A percentile compares a stretch with the other conserved stretches of the same genome.
Evolutionary conservation across 148 eudicot species (phyloP).

Genomic region (Heliamphora exappendiculata): DNA sequence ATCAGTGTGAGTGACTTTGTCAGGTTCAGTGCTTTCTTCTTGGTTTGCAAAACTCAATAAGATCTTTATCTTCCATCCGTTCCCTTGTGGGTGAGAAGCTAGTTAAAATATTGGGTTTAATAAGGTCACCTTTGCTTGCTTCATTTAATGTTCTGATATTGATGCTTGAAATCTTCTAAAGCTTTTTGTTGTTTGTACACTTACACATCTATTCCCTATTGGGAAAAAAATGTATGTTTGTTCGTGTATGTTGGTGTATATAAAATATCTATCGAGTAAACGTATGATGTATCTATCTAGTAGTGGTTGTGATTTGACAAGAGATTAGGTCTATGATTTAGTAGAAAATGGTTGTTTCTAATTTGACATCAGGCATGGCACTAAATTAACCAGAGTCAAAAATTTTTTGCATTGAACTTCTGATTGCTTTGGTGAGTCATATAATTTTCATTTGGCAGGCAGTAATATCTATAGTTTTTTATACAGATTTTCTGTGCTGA

Average conservation of each 20-base stretch:
- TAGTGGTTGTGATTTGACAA: neutral
- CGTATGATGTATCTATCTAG: neutral
- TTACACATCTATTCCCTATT: too few relatives aligned
- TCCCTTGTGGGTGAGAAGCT: neutral
- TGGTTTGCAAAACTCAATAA: neutral
- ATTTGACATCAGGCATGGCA: neutral
- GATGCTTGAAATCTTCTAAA: too few relatives aligned
- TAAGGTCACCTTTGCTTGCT: neutral
- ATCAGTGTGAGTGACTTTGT: neutral
- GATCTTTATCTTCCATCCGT: neutral
- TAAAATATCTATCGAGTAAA: too few relatives aligned
- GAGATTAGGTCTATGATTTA: neutral
- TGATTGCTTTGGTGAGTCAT: too few relatives aligned
- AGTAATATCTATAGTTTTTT: too few relatives aligned
- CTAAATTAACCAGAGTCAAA: neutral
- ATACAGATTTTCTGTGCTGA: neutral
- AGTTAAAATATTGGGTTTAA: neutral
- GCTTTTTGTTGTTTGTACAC: neutral
- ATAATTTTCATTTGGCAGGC: neutral
- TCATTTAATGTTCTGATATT: neutral
- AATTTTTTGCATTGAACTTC: neutral
- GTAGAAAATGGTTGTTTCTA: neutral
- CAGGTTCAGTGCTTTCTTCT: neutral
- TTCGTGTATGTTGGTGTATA: neutral
- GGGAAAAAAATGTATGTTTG: neutral